A percentile compares a stretch with the other conserved stretches of the same genome.
Evolutionary conservation across 2,329 filamentous ascomycete genomes (phyloP).

Genomic region (Harringtonia aguacate): DNA sequence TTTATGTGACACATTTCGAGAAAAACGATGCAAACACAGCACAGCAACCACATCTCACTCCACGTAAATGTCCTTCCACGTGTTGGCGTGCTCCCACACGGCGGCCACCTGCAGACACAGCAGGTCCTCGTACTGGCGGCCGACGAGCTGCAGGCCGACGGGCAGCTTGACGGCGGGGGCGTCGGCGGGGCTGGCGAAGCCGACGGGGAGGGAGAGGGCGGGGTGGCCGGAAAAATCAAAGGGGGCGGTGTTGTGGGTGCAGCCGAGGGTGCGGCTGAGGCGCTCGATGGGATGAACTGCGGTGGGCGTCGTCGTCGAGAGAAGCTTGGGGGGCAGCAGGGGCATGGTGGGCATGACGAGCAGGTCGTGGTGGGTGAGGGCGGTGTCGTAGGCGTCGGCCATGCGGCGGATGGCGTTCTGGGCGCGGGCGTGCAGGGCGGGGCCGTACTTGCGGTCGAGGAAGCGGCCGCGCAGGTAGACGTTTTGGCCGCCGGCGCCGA

Average conservation of each 20-base stretch:
- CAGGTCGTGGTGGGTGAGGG: constrained; percentile 29
- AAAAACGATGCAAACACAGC: too few relatives aligned
- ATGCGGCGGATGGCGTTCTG: constrained; percentile 33
- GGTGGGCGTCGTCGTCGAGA: constrained; percentile 24
- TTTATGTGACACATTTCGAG: too few relatives aligned
- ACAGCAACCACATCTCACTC: too few relatives aligned
- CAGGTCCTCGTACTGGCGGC: too few relatives aligned
- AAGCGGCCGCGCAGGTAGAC: constrained; percentile 10
- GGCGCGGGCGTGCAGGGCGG: constrained; percentile 26
- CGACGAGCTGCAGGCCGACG: constrained; percentile 20
- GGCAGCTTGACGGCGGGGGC: constrained; percentile 14
- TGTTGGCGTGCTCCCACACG: too few relatives aligned
- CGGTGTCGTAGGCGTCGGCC: constrained; percentile 33
- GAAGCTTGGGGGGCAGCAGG: constrained; percentile 29
- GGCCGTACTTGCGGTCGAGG: too few relatives aligned
- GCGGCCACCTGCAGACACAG: too few relatives aligned
- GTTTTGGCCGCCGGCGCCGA: too few relatives aligned
- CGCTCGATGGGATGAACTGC: too few relatives aligned
- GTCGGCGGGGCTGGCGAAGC: constrained; percentile 15
- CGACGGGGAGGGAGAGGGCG: constrained; percentile 31
- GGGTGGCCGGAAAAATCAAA: constrained; percentile 40
- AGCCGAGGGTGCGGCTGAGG: constrained; percentile 30
- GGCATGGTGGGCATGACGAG: constrained; percentile 34
- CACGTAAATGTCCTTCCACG: too few relatives aligned
- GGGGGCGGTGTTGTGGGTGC: constrained; percentile 30